A percentile compares a stretch with the other conserved stretches of the same genome.
phyloP scores from a whole-genome alignment of 441 rosid genomes.

The Eutrema salsugineum region DNA sequence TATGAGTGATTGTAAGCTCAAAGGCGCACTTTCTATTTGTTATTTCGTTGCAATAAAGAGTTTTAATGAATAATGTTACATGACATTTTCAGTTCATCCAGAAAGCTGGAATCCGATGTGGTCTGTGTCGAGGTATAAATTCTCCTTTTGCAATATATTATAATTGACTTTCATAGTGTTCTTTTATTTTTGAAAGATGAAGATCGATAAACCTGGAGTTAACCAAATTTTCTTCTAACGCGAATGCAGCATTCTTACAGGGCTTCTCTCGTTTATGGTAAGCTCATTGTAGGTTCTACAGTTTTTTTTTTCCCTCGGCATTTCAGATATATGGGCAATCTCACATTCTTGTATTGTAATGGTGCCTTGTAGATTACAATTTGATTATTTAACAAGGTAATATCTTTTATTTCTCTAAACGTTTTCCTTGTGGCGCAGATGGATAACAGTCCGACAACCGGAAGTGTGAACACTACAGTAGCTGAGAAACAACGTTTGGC shows the following conservation, averaged over 20 bases:
- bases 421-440: constrained; percentile 44
- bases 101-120: constrained; percentile 99
- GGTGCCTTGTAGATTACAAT: constrained; percentile 3
- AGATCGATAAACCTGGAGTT: not conserved
- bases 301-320: not conserved
- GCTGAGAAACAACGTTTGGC: constrained; percentile 89
- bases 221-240: not conserved
- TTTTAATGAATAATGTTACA: not conserved
- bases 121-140: constrained; percentile 89
- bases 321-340: not conserved
- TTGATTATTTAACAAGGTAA: not conserved
- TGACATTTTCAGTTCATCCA: constrained; percentile 75
- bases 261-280: constrained; percentile 99
- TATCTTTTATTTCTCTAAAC: not conserved
- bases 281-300: constrained; percentile 32
- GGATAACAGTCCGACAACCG: constrained; percentile 98
- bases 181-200: not conserved
- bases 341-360: constrained; percentile 6
- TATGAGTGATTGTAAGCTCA: constrained; percentile 93
- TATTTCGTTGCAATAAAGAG: not conserved
- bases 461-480: constrained; percentile 80
- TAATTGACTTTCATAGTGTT: not conserved
- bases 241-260: constrained; percentile 93
- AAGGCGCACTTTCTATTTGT: not conserved
- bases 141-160: not conserved